These are phyloP conservation scores for Dacryopinax primogenitus DNA, from an alignment of 768 basidiomycete species.

Conservation along the genomic window DNA sequence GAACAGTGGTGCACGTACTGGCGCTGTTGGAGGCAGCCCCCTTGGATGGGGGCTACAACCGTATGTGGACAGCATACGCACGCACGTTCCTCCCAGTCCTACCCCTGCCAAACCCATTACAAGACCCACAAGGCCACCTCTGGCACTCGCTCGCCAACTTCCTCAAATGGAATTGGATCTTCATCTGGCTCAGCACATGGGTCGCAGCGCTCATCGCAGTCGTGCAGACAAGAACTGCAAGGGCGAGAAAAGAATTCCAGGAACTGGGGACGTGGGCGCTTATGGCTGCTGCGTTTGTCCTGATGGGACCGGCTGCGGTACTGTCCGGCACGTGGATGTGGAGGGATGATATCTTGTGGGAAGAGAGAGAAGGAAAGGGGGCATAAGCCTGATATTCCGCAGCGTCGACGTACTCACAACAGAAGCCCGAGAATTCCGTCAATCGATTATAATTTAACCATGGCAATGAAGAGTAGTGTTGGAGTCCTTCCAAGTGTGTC, in stretches of 20 bases:
- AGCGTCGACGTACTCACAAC: too few relatives aligned
- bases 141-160: constrained; percentile 4
- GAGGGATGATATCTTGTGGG: constrained; percentile 3
- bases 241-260: background rate
- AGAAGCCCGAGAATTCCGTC: too few relatives aligned
- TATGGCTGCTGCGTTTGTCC: background rate
- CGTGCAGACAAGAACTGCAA: background rate
- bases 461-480: too few relatives aligned
- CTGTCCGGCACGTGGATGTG: background rate
- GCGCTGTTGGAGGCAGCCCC: background rate
- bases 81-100: constrained; percentile 3
- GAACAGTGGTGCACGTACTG: background rate
- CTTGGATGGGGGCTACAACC: background rate
- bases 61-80: background rate
- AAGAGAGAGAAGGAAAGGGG: background rate
- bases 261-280: background rate
- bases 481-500: too few relatives aligned
- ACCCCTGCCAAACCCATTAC: background rate
- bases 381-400: background rate
- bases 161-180: constrained; percentile 5
- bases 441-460: too few relatives aligned
- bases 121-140: background rate
- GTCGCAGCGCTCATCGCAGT: background rate
- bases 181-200: background rate
- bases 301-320: background rate